These are phyloP conservation scores for Maudiozyma serrabonitensis DNA, from an alignment of 805 yeast species.

Conservation along the genomic window DNA sequence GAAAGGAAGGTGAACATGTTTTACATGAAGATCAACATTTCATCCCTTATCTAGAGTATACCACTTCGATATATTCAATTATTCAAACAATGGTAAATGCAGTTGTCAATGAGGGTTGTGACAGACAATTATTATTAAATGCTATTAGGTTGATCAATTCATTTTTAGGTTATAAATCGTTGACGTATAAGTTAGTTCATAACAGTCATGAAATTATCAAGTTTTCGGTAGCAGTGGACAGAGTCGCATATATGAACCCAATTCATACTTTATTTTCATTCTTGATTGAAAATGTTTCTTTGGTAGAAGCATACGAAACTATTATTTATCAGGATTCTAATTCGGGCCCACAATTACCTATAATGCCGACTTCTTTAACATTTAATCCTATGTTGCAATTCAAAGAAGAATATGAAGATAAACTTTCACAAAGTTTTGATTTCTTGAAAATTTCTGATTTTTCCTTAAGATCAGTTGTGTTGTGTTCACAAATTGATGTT, in stretches of 20 bases:
- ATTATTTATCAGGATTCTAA: slow-evolving; percentile 10
- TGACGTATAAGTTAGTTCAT: slow-evolving; percentile 17
- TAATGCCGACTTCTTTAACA: background rate
- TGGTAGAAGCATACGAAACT: slow-evolving; percentile 15
- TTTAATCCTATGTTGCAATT: background rate
- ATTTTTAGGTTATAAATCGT: slow-evolving; percentile 20
- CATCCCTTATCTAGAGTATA: slow-evolving; percentile 40
- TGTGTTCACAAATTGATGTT: slow-evolving; percentile 49
- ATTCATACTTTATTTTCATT: slow-evolving; percentile 45
- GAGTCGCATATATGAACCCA: slow-evolving; percentile 51
- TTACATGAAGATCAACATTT: slow-evolving; percentile 45
- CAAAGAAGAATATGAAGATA: background rate
- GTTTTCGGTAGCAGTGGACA: slow-evolving; percentile 39
- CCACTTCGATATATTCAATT: slow-evolving; percentile 36
- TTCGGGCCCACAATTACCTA: background rate
- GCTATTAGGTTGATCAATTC: slow-evolving; percentile 32
- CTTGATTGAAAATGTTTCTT: slow-evolving; percentile 23
- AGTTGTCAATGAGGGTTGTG: slow-evolving; percentile 11
- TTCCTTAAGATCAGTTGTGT: slow-evolving; percentile 49
- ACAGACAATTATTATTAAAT: slow-evolving; percentile 11
- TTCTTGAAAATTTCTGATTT: slow-evolving; percentile 44
- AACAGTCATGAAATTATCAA: slow-evolving; percentile 25
- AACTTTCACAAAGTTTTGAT: slow-evolving; percentile 19
- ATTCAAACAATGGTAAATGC: slow-evolving; percentile 31
- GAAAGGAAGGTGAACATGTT: slow-evolving; percentile 64